Evolutionary conservation across 2,329 filamentous ascomycete genomes (phyloP), one percentile per base, ranked within the genome.

Genomic region (Sordariomycetes sp.): DNA sequence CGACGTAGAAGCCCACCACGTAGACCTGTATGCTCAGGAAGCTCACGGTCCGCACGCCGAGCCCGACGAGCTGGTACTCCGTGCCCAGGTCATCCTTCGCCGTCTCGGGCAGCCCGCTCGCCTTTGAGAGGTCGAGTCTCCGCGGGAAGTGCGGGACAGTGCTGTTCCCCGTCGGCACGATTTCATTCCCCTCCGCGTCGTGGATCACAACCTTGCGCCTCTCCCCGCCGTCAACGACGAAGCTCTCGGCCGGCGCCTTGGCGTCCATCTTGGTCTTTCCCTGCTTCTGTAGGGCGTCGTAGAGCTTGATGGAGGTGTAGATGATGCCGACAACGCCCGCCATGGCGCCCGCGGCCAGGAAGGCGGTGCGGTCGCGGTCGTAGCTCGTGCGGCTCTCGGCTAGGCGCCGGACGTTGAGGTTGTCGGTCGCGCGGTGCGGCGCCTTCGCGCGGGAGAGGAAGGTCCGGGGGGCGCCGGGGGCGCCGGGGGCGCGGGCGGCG

Each of bases 11-110:
- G 17, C 92, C 94, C 0, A 96, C 87, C 20, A 97, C 87, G 72
- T 99, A 99, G 56, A 99, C 94, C 68, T 96, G 86, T 52, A 99
- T 90, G 54, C 82, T 76, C 52, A 97, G 74, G 69, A 97, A 96
- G 25, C 88, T 95, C 35, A 99, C 94, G 1, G 87, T 90, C 57
- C 94, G 82, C 61, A 95, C 85, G 20, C 94, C 94, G 5, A 96
- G 74, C 0, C 94, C 94, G 7, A 97, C 80, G 0, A 97, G 78
- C 24, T 90, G 91, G 69, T 96, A 97, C 64, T 96, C 87, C 64
- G 69, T 81, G 61, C 70, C 77, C 59, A 73, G 66, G 54, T 73
- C 69, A 56, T 74, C 62, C 34, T 34, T 15, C 20, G 51, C 24
- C 17, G 62, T 64, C 58, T 72, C 50, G 62, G 52, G 70, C 71